Conservation (phyloP, 2,329 filamentous ascomycete species). For the Pestalotiopsis sp. region DNA sequence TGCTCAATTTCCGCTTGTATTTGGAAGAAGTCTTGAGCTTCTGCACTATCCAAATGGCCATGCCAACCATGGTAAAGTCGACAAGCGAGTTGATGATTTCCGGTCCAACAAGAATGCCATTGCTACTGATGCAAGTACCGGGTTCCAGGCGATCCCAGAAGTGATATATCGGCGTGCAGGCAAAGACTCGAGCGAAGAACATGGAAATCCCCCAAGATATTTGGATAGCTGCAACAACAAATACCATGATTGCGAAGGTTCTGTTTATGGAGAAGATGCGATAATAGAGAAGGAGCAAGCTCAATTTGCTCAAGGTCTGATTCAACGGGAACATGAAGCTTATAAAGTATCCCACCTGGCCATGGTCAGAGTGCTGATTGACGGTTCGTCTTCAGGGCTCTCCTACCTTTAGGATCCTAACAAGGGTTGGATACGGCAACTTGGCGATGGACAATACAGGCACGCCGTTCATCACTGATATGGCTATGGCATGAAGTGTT, state of each 20-base stretch:
- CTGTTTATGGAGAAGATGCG: slow-evolving; percentile 16
- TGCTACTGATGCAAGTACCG: slow-evolving; percentile 3
- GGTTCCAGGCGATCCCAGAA: not conserved
- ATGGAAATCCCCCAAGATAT: not conserved
- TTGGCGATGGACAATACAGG: not conserved
- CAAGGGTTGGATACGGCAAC: not conserved
- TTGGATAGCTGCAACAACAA: not conserved
- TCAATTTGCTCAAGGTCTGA: slow-evolving; percentile 16
- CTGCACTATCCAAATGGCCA: slow-evolving; percentile 6
- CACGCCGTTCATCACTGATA: not conserved
- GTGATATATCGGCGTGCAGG: not conserved
- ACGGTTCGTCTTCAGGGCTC: not conserved
- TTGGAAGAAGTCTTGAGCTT: not conserved
- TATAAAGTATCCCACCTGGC: not conserved
- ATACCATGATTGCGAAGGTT: not conserved
- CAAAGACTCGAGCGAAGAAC: slow-evolving; percentile 3
- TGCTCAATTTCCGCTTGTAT: slow-evolving; percentile 4
- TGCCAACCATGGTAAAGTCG: slow-evolving; percentile 10
- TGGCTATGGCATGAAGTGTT: not conserved
- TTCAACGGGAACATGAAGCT: slow-evolving; percentile 6
- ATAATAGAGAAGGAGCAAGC: slow-evolving; percentile 16
- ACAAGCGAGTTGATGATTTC: slow-evolving; percentile 2
- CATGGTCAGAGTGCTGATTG: not conserved
- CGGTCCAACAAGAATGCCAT: not conserved
- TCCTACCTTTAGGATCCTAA: not conserved